Conservation (phyloP, 257 asterid genomes). For the Eucommia ulmoides region DNA sequence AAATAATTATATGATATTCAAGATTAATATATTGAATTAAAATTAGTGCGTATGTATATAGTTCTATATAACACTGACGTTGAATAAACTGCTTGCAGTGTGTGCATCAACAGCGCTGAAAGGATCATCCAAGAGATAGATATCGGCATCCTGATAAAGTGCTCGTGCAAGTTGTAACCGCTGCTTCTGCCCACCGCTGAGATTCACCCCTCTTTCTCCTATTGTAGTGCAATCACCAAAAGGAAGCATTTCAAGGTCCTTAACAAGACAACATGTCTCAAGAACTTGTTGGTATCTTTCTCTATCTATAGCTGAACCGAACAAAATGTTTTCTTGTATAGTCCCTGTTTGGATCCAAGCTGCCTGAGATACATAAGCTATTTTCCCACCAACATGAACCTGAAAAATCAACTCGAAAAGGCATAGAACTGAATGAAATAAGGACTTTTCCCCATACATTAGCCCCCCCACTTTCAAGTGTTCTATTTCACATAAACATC, state of each 20-base stretch:
- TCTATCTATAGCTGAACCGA: conserved; percentile 20
- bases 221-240: conserved; percentile 21
- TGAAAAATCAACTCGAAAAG: too few relatives aligned
- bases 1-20: too few relatives aligned
- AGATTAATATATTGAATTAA: too few relatives aligned
- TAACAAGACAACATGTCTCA: conserved; percentile 16
- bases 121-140: conserved; percentile 32
- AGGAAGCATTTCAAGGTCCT: conserved; percentile 25
- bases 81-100: conserved; percentile 21
- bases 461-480: too few relatives aligned
- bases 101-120: conserved; percentile 38
- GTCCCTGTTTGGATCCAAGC: conserved; percentile 36
- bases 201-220: conserved; percentile 36
- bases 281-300: conserved; percentile 21
- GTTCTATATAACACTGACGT: conserved; percentile 10
- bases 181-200: conserved; percentile 41
- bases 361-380: conserved; percentile 27
- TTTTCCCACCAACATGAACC: conserved; percentile 24
- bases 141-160: conserved; percentile 23
- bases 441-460: too few relatives aligned
- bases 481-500: too few relatives aligned
- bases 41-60: too few relatives aligned
- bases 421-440: too few relatives aligned
- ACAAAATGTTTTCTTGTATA: conserved; percentile 20
- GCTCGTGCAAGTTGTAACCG: conserved; percentile 38